These are phyloP conservation scores for Fusarium sororula DNA, from an alignment of 2,329 filamentous ascomycete genomes.

Conservation along the genomic window DNA sequence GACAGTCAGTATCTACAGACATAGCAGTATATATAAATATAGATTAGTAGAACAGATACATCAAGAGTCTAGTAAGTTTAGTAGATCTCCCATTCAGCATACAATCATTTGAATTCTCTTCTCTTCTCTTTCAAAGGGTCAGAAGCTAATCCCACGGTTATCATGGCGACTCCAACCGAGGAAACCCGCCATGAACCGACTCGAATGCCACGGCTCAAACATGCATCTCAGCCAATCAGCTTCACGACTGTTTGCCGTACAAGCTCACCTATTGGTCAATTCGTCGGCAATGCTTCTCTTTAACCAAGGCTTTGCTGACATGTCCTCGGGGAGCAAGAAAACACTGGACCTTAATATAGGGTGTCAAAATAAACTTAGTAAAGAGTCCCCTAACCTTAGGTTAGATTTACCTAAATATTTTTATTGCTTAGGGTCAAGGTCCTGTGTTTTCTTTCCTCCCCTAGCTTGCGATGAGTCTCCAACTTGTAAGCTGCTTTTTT, in stretches of 20 bases:
- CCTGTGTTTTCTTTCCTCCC: too few relatives aligned
- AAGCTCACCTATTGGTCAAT: slow-evolving; percentile 45
- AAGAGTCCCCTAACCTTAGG: too few relatives aligned
- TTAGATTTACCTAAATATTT: too few relatives aligned
- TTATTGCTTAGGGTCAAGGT: too few relatives aligned
- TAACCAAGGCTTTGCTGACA: slow-evolving; percentile 42
- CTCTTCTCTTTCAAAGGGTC: neutral
- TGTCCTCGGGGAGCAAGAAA: neutral
- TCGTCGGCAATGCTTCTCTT: slow-evolving; percentile 37
- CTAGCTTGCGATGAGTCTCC: neutral
- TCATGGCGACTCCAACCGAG: slow-evolving; percentile 44
- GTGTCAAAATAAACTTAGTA: too few relatives aligned
- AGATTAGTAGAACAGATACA: neutral
- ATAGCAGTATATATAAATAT: neutral
- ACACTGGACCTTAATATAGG: too few relatives aligned
- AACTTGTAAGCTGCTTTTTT: neutral
- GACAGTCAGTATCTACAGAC: neutral
- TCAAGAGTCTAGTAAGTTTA: neutral
- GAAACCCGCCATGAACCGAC: slow-evolving; percentile 46
- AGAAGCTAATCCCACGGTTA: neutral
- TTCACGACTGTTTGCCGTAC: slow-evolving; percentile 11
- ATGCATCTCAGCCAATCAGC: slow-evolving; percentile 19
- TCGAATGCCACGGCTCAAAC: slow-evolving; percentile 25
- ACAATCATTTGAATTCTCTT: neutral
- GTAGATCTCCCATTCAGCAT: neutral